Base-by-base conservation (phyloP, 306 rosid species). In the Gleditsia sinensis region DNA sequence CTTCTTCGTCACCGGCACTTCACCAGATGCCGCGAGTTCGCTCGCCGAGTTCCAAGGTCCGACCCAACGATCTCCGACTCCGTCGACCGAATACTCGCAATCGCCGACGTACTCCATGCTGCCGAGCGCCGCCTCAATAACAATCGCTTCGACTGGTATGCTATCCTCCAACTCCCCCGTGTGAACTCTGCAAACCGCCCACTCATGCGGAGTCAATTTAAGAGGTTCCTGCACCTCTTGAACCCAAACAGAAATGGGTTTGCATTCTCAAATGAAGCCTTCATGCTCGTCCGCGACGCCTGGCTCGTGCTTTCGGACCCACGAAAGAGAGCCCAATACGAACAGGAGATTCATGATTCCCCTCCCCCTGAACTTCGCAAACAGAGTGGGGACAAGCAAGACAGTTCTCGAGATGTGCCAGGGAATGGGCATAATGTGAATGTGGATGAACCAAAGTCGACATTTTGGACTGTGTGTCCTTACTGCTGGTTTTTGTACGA, bases 381-480 rank as follows among this genome's bases (percentile, higher is more conserved):
- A 9, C 50, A 6, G 74, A 48, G 68, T 11, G 46, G n/a, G 16
- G 19, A 13, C 20, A 56, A 56, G 37, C 39, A 59, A 59, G 43
- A 32, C 43, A 43, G 66, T 1, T 59, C 19, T n/a, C 17, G 65
- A 33, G 70, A 10, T 21, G 50, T 8, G 4, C 58, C 14, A 3
- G 21, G 16, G 5, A 33, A 20, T 34, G 36, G 59, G 50, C 39
- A 42, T 25, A 40, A 13, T 0, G 37, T 36, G 40, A 45, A n/a
- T 5, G 77, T 16, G 7, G 43, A 54, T 27, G 65, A 70, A 0
- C 14, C 25, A 37, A 72, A 49, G 7, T 76, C 58, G 43, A 69
- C 91, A 21, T 90, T 93, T 69, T 93, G 98, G 98, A 90, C 97
- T 0, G 27, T 88, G 63, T 93, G 97, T 67, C 93, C 97, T 7